These are phyloP conservation scores for Cystobasidium pallidum DNA, from an alignment of 1,284 basidiomycete genomes.

Conservation along the genomic window DNA sequence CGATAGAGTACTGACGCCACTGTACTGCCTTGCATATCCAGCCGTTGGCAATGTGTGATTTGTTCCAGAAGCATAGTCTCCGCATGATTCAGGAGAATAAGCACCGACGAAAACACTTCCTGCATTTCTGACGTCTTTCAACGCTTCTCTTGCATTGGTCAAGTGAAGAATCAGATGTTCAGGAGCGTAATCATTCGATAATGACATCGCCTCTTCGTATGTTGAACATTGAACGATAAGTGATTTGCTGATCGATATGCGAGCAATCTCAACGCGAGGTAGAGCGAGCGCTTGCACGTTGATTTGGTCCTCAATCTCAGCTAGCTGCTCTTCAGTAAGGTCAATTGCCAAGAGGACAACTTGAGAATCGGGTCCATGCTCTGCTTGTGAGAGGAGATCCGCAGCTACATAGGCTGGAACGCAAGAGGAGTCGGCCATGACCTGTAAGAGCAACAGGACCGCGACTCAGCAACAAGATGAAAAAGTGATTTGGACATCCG, in stretches of 20 bases:
- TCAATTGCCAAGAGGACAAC: slow-evolving; percentile 86
- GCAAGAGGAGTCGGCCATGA: slow-evolving; percentile 85
- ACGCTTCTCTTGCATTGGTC: slow-evolving; percentile 68
- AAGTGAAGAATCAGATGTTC: slow-evolving; percentile 94
- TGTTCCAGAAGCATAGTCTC: slow-evolving; percentile 97
- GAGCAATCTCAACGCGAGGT: slow-evolving; percentile 84
- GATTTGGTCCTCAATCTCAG: slow-evolving; percentile 79
- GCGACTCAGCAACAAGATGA: slow-evolving; percentile 43
- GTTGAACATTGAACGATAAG: slow-evolving; percentile 77
- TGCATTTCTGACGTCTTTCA: slow-evolving; percentile 79
- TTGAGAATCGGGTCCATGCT: slow-evolving; percentile 97
- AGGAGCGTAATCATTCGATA: slow-evolving; percentile 97
- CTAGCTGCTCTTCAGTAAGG: slow-evolving; percentile 67
- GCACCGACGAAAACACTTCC: slow-evolving; percentile 96
- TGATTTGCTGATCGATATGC: slow-evolving; percentile 87
- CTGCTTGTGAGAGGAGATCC: slow-evolving; percentile 94
- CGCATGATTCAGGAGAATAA: slow-evolving; percentile 91
- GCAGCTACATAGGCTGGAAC: slow-evolving; percentile 92
- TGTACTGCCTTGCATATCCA: slow-evolving; percentile 95
- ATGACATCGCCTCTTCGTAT: slow-evolving; percentile 76
- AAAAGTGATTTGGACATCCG: neutral
- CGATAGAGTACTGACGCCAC: slow-evolving; percentile 92
- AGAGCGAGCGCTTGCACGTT: slow-evolving; percentile 85
- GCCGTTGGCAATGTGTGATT: slow-evolving; percentile 77
- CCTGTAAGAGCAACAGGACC: slow-evolving; percentile 61